Base-by-base conservation (phyloP, 306 rosid species). In the Lablab purpureus region DNA sequence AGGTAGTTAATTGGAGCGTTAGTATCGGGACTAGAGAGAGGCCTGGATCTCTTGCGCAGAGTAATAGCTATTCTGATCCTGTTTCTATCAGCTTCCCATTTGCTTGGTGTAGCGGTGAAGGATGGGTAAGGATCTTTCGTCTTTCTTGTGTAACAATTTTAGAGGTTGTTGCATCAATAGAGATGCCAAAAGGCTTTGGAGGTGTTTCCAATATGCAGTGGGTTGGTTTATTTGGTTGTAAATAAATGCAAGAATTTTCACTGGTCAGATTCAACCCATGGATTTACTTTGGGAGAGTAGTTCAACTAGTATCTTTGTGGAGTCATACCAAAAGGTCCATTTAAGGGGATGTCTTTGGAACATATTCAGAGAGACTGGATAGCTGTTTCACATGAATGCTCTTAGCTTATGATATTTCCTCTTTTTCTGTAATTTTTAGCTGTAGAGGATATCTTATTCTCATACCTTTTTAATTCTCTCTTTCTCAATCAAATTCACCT, bases 351-450 rank as follows among this genome's bases (percentile, higher is more conserved):
- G 15, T 32, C 23, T 32, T 63, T 17, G 25, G 6, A 8, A 30
- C 3, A 63, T 32, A 63, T 34, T 63, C 25, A 63, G 41, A 34
- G 69, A 63, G 13, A 63, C 36, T 30, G 69, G 69, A 13, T 32
- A 3, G 67, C 9, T 27, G 23, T 63, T 22, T 14, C 3, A 32
- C 46, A 63, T 32, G 45, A 0, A 63, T 32, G 43, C 43, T 30
- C 45, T 62, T 30, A 63, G 45, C 7, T 32, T 3, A 34, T 63
- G 69, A n/a, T 63, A 14, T 32, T 62, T 12, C n/a, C 14, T 28
- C 45, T 30, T 62, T 32, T 17, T 23, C 11, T 62, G 68, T 32
- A 30, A 5, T 4, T 25, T 58, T 58, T 25, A 58, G 5, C 5
- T 13, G 45, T 22, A 58, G 65, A 5, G 7, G 18, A 58, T 58